A percentile compares a stretch with the other conserved stretches of the same genome.
These are phyloP conservation scores for Fusarium sacchari DNA, from an alignment of 2,329 filamentous ascomycete genomes.

Conservation along the genomic window DNA sequence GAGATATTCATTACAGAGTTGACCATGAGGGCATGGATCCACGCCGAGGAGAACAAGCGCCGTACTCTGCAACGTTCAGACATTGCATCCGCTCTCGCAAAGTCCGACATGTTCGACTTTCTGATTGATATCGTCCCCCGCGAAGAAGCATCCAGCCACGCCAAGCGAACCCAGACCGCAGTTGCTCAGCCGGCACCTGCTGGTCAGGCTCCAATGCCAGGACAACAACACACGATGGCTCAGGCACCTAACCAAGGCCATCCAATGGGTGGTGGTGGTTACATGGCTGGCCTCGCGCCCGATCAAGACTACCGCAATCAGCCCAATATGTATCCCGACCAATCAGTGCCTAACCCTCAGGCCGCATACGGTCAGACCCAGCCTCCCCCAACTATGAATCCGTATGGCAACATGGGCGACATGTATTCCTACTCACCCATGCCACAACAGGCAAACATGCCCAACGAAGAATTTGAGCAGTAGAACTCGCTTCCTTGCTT, in stretches of 20 bases:
- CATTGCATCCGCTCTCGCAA: conserved; percentile 93
- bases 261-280: conserved; percentile 69
- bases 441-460: conserved; percentile 79
- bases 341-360: conserved; percentile 78
- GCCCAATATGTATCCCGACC: conserved; percentile 82
- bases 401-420: conserved; percentile 79
- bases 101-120: conserved; percentile 99
- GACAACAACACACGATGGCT: conserved; percentile 62
- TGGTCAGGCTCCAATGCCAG: conserved; percentile 62
- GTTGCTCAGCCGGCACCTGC: conserved; percentile 57
- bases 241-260: conserved; percentile 69
- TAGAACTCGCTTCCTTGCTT: neutral
- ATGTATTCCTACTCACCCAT: conserved; percentile 89
- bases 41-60: conserved; percentile 98
- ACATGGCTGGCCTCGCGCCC: conserved; percentile 69
- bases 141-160: conserved; percentile 87
- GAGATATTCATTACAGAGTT: conserved; percentile 99
- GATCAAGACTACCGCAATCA: conserved; percentile 84
- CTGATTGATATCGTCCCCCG: conserved; percentile 98
- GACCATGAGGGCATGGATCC: conserved; percentile 99
- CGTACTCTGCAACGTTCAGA: conserved; percentile 94
- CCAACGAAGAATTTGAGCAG: conserved; percentile 59
- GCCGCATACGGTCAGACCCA: conserved; percentile 81
- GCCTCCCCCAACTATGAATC: conserved; percentile 66
- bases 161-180: conserved; percentile 73